phyloP scores from a whole-genome alignment of 257 asterid species.

The Avicennia marina region DNA sequence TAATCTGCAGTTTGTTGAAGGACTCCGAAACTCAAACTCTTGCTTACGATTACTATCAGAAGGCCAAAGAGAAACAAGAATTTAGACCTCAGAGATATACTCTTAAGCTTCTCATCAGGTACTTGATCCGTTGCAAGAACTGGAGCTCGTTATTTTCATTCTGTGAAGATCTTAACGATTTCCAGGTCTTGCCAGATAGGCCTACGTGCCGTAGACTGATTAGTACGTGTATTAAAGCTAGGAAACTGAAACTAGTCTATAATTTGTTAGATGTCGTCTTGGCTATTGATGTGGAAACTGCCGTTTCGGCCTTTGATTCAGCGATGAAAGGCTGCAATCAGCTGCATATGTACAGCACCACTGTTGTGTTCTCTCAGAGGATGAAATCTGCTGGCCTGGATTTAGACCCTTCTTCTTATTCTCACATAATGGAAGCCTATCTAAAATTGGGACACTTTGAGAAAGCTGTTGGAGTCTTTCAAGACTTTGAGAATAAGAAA shows the following conservation, averaged over 20 bases:
- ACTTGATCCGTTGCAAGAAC: constrained; percentile 44
- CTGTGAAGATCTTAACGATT: constrained; percentile 46
- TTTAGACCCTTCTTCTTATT: constrained; percentile 47
- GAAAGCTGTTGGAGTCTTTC: constrained; percentile 33
- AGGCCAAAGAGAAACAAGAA: constrained; percentile 40
- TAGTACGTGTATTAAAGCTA: constrained; percentile 50
- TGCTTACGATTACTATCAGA: constrained; percentile 51
- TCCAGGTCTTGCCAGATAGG: constrained; percentile 50
- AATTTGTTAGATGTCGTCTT: constrained; percentile 46
- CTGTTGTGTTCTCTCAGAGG: constrained; percentile 29
- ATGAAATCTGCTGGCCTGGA: constrained; percentile 50
- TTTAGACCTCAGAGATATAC: constrained; percentile 55
- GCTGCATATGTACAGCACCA: constrained; percentile 79
- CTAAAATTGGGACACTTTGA: constrained; percentile 40
- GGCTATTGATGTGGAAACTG: constrained; percentile 29
- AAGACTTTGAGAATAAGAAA: constrained; percentile 35
- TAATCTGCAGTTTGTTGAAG: constrained; percentile 55
- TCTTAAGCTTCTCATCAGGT: constrained; percentile 61
- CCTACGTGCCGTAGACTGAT: constrained; percentile 50
- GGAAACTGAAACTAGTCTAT: constrained; percentile 61
- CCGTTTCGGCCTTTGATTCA: constrained; percentile 55
- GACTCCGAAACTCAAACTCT: constrained; percentile 56
- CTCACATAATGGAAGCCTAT: constrained; percentile 63
- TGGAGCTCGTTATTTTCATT: constrained; percentile 47
- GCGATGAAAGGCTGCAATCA: constrained; percentile 86